Evolutionary conservation across 1,284 basidiomycete species (phyloP), one percentile per base, ranked within the genome.

Genomic region (Spongiforma sp.): DNA sequence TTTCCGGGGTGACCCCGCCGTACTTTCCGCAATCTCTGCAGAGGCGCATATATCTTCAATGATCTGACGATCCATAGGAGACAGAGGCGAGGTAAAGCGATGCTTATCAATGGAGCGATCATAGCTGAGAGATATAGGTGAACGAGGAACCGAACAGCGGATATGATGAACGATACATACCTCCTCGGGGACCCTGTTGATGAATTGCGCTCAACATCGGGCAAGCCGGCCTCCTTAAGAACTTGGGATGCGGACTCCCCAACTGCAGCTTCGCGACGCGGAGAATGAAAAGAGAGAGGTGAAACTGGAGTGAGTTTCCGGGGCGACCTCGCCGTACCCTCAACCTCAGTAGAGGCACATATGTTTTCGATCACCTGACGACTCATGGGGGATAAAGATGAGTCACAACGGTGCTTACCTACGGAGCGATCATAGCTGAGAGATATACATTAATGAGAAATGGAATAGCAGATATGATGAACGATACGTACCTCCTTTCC

Each of bases 371-470:
- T 69, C 57, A 50, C 60, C 11, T 59, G 52, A 48, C 62, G 71
- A 33, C 63, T 64, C 19, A 75, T 63, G 15, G 73, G 73, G 10
- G 64, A 64, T 10, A 73, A 34, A 63, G 66, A 64, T 4, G 66
- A 69, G 15, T 33, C 41, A 60, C 30, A 26, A 43, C 21, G 50
- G 17, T 32, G 37, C 6, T 63, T 48, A 28, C 68, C 36, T n/a
- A 17, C 7, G 26, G 61, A 50, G 33, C 3, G 6, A 59, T 58
- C 62, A 50, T 8, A 17, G 9, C 69, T 73, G 34, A 57, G n/a
- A n/a, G n/a, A 17, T 37, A 24, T 21, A 52, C 7, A 24, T 72
- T 14, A 69, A 52, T 21, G 3, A 39, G 10, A 32, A 5, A 60
- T 1, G 32, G 0, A n/a, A 55, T 7, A 11, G 21, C 36, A 4